Percentiles rank a stretch among this genome's conserved stretches.
phyloP scores from a whole-genome alignment of 495 filamentous ascomycete species.

The Penicillium cosmopolitanum region DNA sequence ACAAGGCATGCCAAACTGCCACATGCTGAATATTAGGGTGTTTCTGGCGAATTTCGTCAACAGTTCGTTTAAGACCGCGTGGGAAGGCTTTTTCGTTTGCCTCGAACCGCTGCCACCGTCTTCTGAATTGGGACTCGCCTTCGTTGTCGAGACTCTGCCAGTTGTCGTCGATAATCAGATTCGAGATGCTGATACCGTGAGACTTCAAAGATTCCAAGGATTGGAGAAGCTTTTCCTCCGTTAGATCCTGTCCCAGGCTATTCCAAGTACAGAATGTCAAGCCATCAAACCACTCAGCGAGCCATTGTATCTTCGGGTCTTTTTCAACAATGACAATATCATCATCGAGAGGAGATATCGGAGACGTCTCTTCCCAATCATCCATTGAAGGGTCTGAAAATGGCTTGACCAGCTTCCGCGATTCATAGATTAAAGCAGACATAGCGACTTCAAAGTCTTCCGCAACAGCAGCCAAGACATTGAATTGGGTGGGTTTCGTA shows the following conservation, averaged over 20 bases:
- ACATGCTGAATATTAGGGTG: slow-evolving; percentile 80
- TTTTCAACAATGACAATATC: slow-evolving; percentile 46
- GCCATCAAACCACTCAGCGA: slow-evolving; percentile 89
- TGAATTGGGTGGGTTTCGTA: slow-evolving; percentile 50
- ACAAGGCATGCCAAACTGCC: slow-evolving; percentile 93
- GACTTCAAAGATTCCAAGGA: slow-evolving; percentile 73
- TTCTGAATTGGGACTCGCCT: slow-evolving; percentile 52
- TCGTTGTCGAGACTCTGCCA: slow-evolving; percentile 82
- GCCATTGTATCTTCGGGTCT: slow-evolving; percentile 66
- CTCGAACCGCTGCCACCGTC: slow-evolving; percentile 74
- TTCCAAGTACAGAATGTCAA: slow-evolving; percentile 91
- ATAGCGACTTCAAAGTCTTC: slow-evolving; percentile 75
- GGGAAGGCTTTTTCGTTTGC: slow-evolving; percentile 83
- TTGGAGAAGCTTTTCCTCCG: slow-evolving; percentile 74
- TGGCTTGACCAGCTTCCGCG: slow-evolving; percentile 66
- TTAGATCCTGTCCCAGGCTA: slow-evolving; percentile 78
- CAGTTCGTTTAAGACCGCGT: slow-evolving; percentile 68
- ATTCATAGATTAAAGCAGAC: slow-evolving; percentile 83
- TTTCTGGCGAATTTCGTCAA: slow-evolving; percentile 66
- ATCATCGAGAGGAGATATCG: slow-evolving; percentile 44
- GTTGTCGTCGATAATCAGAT: slow-evolving; percentile 93
- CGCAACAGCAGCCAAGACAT: slow-evolving; percentile 72
- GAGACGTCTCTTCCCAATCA: slow-evolving; percentile 14
- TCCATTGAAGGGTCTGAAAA: slow-evolving; percentile 21
- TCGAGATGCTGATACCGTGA: slow-evolving; percentile 74